Conservation (phyloP, 129 eudicot species). For the Silybum marianum region DNA sequence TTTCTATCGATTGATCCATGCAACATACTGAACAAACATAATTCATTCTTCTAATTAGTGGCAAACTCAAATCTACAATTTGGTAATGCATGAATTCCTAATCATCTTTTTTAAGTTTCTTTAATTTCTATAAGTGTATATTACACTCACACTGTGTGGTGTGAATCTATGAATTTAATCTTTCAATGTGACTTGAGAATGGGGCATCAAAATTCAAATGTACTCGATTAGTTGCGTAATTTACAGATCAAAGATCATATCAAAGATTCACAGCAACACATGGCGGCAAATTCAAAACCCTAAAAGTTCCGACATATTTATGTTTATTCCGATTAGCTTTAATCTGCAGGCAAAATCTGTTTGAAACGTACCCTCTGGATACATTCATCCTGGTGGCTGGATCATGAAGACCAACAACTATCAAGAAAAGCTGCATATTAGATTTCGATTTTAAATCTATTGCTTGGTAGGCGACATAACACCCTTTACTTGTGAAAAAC, state of each 20-base stretch:
- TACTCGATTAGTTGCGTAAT: neutral
- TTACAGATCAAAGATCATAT: neutral
- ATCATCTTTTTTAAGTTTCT: too few species aligned
- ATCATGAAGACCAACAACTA: neutral
- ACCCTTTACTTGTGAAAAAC: neutral
- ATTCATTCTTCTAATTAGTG: too few species aligned
- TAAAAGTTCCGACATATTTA: too few species aligned
- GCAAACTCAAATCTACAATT: too few species aligned
- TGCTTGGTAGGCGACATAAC: neutral
- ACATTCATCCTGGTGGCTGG: neutral
- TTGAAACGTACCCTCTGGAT: neutral
- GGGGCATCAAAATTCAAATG: neutral
- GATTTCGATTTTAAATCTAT: neutral
- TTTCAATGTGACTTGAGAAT: neutral
- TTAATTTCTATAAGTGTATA: too few species aligned
- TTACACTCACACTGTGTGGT: too few species aligned
- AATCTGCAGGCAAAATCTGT: neutral
- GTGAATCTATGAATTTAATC: neutral
- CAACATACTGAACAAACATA: too few species aligned
- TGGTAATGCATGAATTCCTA: too few species aligned
- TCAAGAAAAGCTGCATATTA: neutral
- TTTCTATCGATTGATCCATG: too few species aligned
- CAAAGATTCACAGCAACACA: neutral
- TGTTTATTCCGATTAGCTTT: neutral
- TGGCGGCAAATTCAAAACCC: neutral